Conservation (phyloP, 2,329 filamentous ascomycete species). For the Pseudodiploospora longispora region DNA sequence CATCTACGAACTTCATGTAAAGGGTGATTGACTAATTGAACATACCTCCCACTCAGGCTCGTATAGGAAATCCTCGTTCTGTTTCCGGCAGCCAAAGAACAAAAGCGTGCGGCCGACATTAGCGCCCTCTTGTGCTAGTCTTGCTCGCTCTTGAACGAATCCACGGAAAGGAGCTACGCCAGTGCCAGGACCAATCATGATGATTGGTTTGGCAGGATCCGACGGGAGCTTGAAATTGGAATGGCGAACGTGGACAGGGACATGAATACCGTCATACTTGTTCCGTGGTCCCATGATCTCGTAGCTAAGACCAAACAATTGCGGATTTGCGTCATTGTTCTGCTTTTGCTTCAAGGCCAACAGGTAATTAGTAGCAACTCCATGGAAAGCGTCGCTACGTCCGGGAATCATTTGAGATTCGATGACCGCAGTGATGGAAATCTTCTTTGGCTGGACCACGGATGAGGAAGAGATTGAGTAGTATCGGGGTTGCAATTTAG, state of each 20-base stretch:
- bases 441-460: constrained; percentile 84
- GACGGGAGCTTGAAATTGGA: constrained; percentile 99
- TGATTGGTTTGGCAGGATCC: constrained; percentile 85
- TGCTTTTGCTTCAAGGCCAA: constrained; percentile 95
- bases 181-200: constrained; percentile 93
- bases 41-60: constrained; percentile 85
- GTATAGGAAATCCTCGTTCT: constrained; percentile 88
- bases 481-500: constrained; percentile 94
- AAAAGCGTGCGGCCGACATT: constrained; percentile 80
- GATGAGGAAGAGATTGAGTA: constrained; percentile 99
- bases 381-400: constrained; percentile 73
- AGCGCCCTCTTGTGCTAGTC: constrained; percentile 70
- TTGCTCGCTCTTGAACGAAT: constrained; percentile 89
- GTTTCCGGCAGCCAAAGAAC: constrained; percentile 91
- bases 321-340: constrained; percentile 73
- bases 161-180: constrained; percentile 94
- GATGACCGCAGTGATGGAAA: constrained; percentile 91
- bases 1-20: background rate
- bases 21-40: constrained; percentile 6
- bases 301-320: constrained; percentile 79
- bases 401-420: constrained; percentile 74
- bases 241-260: constrained; percentile 92
- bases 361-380: constrained; percentile 95
- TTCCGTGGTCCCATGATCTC: constrained; percentile 82
- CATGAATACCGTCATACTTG: constrained; percentile 93